Conservation (phyloP, 257 asterid genomes). For the Ilex asprella region DNA sequence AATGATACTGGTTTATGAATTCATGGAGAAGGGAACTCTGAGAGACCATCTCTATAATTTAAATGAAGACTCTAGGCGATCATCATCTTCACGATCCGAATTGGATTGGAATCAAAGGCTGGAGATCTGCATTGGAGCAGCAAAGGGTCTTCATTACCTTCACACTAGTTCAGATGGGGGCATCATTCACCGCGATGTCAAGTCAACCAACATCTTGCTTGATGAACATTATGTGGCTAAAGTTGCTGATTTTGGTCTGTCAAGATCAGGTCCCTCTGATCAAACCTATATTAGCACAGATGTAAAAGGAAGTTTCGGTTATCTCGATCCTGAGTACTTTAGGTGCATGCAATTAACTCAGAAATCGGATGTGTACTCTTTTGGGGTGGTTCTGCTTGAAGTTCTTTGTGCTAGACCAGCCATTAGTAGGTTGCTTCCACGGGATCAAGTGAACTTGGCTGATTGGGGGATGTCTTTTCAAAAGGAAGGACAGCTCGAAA, state of each 20-base stretch:
- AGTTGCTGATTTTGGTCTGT: slow-evolving; percentile 60
- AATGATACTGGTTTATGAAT: no score
- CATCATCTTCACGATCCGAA: slow-evolving; percentile 18
- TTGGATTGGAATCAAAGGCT: slow-evolving; percentile 34
- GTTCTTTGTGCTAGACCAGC: no score
- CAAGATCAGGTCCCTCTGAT: slow-evolving; percentile 31
- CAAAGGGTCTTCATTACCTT: slow-evolving; percentile 47
- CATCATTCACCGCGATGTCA: slow-evolving; percentile 56
- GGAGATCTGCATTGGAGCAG: slow-evolving; percentile 31
- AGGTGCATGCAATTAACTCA: no score
- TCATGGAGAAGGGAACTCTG: no score
- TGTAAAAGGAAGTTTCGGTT: no score
- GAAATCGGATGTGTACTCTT: no score
- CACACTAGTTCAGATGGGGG: slow-evolving; percentile 38
- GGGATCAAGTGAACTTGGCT: slow-evolving; percentile 45
- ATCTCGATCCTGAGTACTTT: no score
- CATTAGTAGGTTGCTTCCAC: slow-evolving; percentile 10
- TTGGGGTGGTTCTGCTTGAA: no score
- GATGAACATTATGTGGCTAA: slow-evolving; percentile 30
- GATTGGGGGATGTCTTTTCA: slow-evolving; percentile 55
- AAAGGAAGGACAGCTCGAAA: slow-evolving; percentile 30
- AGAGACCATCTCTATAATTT: no score
- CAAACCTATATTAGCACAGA: background rate
- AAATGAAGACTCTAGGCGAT: slow-evolving; percentile 46
- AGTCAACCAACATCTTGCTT: slow-evolving; percentile 23